Percentiles rank a stretch among this genome's conserved stretches.
These are phyloP conservation scores for Chaetomium sp. DNA, from an alignment of 2,329 filamentous ascomycete species.

Conservation along the genomic window DNA sequence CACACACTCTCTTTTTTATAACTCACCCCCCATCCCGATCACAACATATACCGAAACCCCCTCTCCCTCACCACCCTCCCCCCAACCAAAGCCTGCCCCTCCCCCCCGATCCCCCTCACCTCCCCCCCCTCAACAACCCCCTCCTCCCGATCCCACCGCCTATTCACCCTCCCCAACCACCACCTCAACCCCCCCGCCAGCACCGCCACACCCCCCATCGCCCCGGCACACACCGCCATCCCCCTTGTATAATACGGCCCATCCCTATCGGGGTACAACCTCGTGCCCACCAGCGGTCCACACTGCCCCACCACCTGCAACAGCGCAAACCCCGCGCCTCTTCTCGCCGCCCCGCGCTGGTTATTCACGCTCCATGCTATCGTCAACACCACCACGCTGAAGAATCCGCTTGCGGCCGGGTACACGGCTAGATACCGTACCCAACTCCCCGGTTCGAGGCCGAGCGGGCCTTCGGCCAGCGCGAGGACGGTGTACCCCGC, in stretches of 20 bases:
- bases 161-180: slow-evolving; percentile 10
- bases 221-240: slow-evolving; percentile 56
- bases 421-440: slow-evolving; percentile 69
- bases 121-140: not conserved
- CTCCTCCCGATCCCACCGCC: slow-evolving; percentile 8
- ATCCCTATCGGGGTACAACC: slow-evolving; percentile 55
- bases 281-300: slow-evolving; percentile 64
- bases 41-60: slow-evolving; percentile 16
- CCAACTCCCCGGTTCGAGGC: slow-evolving; percentile 31
- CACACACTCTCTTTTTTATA: too few species aligned
- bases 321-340: slow-evolving; percentile 71
- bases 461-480: slow-evolving; percentile 49
- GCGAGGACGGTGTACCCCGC: slow-evolving; percentile 54
- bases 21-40: too few species aligned
- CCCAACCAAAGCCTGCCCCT: slow-evolving; percentile 12
- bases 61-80: not conserved
- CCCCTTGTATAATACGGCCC: slow-evolving; percentile 56
- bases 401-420: slow-evolving; percentile 74
- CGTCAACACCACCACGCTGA: slow-evolving; percentile 74
- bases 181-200: slow-evolving; percentile 48
- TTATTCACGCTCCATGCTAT: slow-evolving; percentile 90
- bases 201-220: slow-evolving; percentile 55
- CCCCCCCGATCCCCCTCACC: not conserved
- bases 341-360: slow-evolving; percentile 60
- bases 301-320: slow-evolving; percentile 77